Evolutionary conservation across 345 rosid genomes (phyloP).

Genomic region (Eucalyptus curtisii): DNA sequence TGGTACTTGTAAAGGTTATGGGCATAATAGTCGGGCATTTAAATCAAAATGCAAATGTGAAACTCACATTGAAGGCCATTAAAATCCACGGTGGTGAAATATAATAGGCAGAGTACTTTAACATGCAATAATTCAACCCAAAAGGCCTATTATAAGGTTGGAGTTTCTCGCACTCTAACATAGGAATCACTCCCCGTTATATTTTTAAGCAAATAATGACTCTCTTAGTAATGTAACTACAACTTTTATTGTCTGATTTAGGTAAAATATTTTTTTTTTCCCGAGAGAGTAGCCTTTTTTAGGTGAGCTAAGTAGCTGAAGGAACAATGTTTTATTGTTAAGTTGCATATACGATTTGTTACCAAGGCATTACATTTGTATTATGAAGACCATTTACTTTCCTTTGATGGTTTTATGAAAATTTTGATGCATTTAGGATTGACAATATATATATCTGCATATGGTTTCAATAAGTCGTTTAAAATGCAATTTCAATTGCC

Average conservation of each 20-base stretch:
- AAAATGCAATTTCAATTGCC: neutral
- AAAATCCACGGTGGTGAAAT: neutral
- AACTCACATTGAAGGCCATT: neutral
- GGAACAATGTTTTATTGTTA: neutral
- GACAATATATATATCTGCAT: neutral
- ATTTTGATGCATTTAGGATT: neutral
- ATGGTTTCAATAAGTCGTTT: neutral
- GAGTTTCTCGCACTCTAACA: neutral
- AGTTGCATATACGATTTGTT: neutral
- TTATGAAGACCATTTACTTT: neutral
- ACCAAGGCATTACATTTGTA: neutral
- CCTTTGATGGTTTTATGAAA: neutral
- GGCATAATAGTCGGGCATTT: neutral
- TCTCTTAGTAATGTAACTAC: neutral
- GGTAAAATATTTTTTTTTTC: neutral
- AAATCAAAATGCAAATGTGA: neutral
- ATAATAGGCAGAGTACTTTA: neutral
- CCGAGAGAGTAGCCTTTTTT: neutral
- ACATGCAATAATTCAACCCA: neutral
- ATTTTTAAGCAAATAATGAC: neutral
- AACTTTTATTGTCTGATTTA: neutral
- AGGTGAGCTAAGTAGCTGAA: neutral
- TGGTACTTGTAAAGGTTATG: neutral
- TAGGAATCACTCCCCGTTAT: neutral
- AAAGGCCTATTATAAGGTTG: neutral